These are phyloP conservation scores for Boletales sp. DNA, from an alignment of 768 basidiomycete genomes.

Conservation along the genomic window DNA sequence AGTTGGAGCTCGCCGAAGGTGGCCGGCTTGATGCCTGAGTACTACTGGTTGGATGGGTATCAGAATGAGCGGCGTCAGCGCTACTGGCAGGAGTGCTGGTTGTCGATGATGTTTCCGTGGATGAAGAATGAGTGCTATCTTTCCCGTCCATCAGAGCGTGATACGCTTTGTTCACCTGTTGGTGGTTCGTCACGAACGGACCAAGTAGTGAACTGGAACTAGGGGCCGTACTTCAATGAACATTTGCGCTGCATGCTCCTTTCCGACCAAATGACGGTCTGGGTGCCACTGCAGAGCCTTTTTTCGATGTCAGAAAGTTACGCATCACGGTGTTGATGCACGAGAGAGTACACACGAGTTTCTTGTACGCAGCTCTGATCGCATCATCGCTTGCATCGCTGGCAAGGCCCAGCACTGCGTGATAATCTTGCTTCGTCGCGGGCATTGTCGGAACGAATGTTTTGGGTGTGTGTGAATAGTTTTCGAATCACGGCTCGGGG, in stretches of 20 bases:
- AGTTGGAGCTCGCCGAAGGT: conserved; percentile 30
- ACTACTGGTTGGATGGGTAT: conserved; percentile 15
- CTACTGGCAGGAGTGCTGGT: conserved; percentile 16
- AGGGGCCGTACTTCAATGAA: conserved; percentile 52
- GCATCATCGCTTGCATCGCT: conserved; percentile 46
- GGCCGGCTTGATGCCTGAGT: conserved; percentile 28
- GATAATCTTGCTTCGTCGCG: conserved; percentile 25
- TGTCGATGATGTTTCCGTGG: conserved; percentile 26
- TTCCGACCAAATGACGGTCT: conserved; percentile 53
- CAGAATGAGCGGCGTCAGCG: conserved; percentile 19
- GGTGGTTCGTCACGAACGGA: not conserved
- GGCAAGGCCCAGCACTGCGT: conserved; percentile 44
- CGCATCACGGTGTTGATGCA: conserved; percentile 20
- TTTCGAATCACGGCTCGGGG: conserved; percentile 7
- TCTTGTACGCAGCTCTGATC: conserved; percentile 60
- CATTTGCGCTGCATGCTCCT: conserved; percentile 48
- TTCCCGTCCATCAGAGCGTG: conserved; percentile 46
- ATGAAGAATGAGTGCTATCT: conserved; percentile 28
- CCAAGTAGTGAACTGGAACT: not conserved
- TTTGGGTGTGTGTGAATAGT: conserved; percentile 5
- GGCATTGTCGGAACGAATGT: conserved; percentile 26
- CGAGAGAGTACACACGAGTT: conserved; percentile 41
- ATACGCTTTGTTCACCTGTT: conserved; percentile 56
- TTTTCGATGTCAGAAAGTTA: conserved; percentile 5
- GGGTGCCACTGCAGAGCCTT: conserved; percentile 68